Conservation (phyloP, 108 stramenopile species). For the Nitzschia putrida region DNA sequence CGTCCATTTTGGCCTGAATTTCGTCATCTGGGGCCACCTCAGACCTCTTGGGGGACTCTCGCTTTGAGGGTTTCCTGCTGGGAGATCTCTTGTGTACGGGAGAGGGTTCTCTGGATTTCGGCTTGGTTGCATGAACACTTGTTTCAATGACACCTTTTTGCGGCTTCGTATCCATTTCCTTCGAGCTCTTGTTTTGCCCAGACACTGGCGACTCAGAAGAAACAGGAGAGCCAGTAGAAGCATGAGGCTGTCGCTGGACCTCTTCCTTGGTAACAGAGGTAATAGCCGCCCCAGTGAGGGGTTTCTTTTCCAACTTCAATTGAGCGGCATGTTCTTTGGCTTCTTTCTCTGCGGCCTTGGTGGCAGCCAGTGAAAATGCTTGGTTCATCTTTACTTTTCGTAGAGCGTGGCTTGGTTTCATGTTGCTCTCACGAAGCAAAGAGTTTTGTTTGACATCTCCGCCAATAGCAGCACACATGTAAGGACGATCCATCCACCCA, state of each 20-base stretch:
- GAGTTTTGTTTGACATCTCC: constrained; percentile 20
- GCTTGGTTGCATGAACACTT: no score
- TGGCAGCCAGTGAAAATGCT: constrained; percentile 1
- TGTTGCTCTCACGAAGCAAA: constrained; percentile 31
- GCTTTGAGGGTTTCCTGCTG: no score
- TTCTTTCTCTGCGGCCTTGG: neutral
- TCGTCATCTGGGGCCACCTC: neutral
- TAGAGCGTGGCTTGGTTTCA: constrained; percentile 6
- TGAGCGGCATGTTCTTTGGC: constrained; percentile 1
- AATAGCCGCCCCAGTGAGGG: neutral
- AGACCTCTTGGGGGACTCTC: neutral
- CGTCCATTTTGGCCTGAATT: constrained; percentile 13
- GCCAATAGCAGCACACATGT: constrained; percentile 3
- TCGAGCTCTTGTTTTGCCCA: neutral
- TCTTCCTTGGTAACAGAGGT: constrained; percentile 7
- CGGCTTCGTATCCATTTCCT: neutral
- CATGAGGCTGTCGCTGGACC: neutral
- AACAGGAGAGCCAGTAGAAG: no score
- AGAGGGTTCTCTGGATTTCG: no score
- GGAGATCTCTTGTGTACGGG: no score
- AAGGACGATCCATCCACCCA: constrained; percentile 29
- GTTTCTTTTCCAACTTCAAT: neutral
- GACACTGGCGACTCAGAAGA: neutral
- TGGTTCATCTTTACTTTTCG: constrained; percentile 7
- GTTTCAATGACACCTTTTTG: neutral